A percentile compares a stretch with the other conserved stretches of the same genome.
phyloP scores from a whole-genome alignment of 2,329 filamentous ascomycete species.

The Fusarium graminum region DNA sequence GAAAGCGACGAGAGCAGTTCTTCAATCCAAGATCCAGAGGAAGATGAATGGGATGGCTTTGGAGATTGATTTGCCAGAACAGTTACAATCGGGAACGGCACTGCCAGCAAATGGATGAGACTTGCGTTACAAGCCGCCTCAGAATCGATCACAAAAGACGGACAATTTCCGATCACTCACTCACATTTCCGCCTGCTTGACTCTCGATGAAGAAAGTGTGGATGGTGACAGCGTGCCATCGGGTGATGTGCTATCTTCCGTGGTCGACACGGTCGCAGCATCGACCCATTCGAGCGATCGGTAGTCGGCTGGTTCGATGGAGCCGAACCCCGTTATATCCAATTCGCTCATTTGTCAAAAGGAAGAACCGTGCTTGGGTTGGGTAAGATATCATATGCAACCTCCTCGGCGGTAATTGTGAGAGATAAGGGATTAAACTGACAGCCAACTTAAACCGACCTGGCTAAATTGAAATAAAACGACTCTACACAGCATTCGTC shows the following conservation, averaged over 20 bases:
- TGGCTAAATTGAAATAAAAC: background rate
- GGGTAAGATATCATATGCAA: constrained; percentile 2
- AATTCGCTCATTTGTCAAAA: background rate
- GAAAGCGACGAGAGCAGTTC: constrained; percentile 12
- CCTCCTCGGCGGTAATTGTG: constrained; percentile 12
- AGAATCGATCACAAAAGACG: background rate
- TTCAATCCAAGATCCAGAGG: constrained; percentile 27
- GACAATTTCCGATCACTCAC: background rate
- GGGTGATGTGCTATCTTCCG: constrained; percentile 31
- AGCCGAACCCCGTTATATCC: constrained; percentile 31
- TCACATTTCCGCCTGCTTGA: background rate
- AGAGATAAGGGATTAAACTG: constrained; percentile 10
- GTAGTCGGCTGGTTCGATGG: constrained; percentile 13
- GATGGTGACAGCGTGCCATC: constrained; percentile 17
- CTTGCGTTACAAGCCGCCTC: background rate
- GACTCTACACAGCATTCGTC: constrained; percentile 1
- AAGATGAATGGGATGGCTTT: constrained; percentile 48
- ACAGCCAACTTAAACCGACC: constrained; percentile 7
- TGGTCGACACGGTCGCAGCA: constrained; percentile 4
- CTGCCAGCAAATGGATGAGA: background rate
- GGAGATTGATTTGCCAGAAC: constrained; percentile 39
- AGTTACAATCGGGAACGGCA: constrained; percentile 11
- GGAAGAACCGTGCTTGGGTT: background rate
- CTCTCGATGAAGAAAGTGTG: constrained; percentile 7
- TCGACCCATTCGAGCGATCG: constrained; percentile 13